Conservation (phyloP, 2,329 filamentous ascomycete species). For the Elsinoe australis region DNA sequence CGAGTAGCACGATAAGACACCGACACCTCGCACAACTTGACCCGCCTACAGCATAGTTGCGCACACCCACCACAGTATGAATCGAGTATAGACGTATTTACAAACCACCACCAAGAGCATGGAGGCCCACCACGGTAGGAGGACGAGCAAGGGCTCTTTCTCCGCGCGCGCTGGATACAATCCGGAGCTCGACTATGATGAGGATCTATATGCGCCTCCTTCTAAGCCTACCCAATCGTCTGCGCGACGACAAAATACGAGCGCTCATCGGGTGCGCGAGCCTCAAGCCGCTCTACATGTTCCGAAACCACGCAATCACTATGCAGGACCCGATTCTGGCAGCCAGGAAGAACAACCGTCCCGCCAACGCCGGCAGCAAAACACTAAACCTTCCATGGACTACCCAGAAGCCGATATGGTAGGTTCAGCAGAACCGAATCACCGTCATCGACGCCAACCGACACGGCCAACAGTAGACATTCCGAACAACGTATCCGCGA, state of each 20-base stretch:
- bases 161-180: conserved; percentile 12
- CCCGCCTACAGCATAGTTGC: too few species aligned
- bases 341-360: not conserved
- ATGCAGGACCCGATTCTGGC: conserved; percentile 5
- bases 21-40: too few species aligned
- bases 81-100: too few species aligned
- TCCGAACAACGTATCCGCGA: not conserved
- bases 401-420: too few species aligned
- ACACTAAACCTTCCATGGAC: too few species aligned
- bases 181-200: conserved; percentile 10
- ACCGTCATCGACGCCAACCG: too few species aligned
- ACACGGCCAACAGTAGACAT: conserved; percentile 11
- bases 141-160: conserved; percentile 7
- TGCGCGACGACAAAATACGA: conserved; percentile 10
- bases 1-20: too few species aligned
- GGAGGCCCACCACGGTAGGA: not conserved
- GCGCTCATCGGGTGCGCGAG: conserved; percentile 15
- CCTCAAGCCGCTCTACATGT: conserved; percentile 17
- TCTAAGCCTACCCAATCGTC: not conserved
- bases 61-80: too few species aligned
- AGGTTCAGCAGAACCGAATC: too few species aligned
- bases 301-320: conserved; percentile 17
- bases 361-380: conserved; percentile 1
- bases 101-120: too few species aligned
- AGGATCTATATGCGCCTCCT: not conserved